phyloP scores from a whole-genome alignment of 148 eudicot species.

The Rhododendron henanense region DNA sequence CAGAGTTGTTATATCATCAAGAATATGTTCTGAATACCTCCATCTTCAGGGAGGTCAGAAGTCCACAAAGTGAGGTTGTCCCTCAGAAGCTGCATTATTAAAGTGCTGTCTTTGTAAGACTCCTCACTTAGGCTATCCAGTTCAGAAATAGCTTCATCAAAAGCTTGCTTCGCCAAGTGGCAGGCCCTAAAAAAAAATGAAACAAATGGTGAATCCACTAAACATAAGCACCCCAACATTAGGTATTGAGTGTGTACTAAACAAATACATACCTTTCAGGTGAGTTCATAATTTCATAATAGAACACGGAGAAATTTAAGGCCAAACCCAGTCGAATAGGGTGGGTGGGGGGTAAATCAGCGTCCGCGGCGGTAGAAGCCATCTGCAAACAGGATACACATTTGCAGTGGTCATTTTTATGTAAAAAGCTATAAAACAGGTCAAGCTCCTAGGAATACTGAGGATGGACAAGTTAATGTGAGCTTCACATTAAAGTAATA shows the following conservation, averaged over 20 bases:
- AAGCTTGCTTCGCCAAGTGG: constrained; percentile 38
- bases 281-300: constrained; percentile 37
- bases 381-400: constrained; percentile 8
- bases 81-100: constrained; percentile 38
- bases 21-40: constrained; percentile 20
- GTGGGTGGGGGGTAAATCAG: constrained; percentile 34
- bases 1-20: not conserved
- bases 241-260: not conserved
- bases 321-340: constrained; percentile 36
- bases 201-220: not conserved
- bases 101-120: constrained; percentile 37
- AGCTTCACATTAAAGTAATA: not conserved
- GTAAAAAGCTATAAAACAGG: not conserved
- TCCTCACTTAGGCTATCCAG: constrained; percentile 35
- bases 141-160: constrained; percentile 38
- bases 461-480: not conserved
- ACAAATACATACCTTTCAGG: constrained; percentile 29
- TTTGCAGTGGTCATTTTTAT: not conserved
- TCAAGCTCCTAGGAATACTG: not conserved
- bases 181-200: constrained; percentile 24
- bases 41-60: constrained; percentile 41
- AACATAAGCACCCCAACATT: not conserved
- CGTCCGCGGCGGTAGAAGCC: constrained; percentile 29
- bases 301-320: constrained; percentile 33
- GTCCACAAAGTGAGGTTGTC: constrained; percentile 44